Conservation (phyloP, 2,329 filamentous ascomycete genomes). For the Decorospora gaudefroyi region DNA sequence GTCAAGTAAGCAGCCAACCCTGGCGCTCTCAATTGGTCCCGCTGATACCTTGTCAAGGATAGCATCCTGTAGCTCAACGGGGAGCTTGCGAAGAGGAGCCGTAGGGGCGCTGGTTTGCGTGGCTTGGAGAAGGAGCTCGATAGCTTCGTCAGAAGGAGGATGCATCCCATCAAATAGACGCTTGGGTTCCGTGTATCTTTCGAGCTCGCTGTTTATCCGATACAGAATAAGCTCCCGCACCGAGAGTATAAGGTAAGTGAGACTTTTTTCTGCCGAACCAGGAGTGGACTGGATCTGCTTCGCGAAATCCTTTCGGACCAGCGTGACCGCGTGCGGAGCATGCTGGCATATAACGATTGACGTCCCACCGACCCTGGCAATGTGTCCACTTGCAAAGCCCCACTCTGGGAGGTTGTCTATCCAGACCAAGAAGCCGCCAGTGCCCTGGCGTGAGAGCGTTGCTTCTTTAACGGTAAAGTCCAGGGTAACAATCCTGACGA, state of each 20-base stretch:
- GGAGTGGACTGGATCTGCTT: conserved; percentile 8
- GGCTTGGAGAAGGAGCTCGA: conserved; percentile 20
- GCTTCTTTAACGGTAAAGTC: conserved; percentile 18
- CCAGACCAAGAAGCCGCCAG: conserved; percentile 14
- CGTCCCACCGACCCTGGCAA: conserved; percentile 15
- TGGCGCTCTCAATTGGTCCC: conserved; percentile 24
- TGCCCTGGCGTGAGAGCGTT: conserved; percentile 11
- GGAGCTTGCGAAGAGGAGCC: conserved; percentile 21
- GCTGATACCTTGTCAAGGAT: conserved; percentile 26
- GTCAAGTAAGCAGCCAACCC: conserved; percentile 24
- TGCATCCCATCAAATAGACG: conserved; percentile 22
- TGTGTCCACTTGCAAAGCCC: conserved; percentile 8
- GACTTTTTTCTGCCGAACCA: neutral
- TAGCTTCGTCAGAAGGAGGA: conserved; percentile 20
- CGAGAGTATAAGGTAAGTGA: conserved; percentile 27
- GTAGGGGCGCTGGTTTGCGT: conserved; percentile 10
- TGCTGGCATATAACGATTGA: conserved; percentile 20
- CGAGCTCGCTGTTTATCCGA: conserved; percentile 9
- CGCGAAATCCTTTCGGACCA: conserved; percentile 16
- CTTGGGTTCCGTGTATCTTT: conserved; percentile 18
- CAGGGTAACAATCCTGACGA: conserved; percentile 15
- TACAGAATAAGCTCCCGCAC: conserved; percentile 22
- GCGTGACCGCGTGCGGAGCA: conserved; percentile 17
- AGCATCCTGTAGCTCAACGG: conserved; percentile 29
- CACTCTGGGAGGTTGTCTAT: conserved; percentile 20